phyloP scores from a whole-genome alignment of 2,329 filamentous ascomycete species.

The Pyricularia sp. region DNA sequence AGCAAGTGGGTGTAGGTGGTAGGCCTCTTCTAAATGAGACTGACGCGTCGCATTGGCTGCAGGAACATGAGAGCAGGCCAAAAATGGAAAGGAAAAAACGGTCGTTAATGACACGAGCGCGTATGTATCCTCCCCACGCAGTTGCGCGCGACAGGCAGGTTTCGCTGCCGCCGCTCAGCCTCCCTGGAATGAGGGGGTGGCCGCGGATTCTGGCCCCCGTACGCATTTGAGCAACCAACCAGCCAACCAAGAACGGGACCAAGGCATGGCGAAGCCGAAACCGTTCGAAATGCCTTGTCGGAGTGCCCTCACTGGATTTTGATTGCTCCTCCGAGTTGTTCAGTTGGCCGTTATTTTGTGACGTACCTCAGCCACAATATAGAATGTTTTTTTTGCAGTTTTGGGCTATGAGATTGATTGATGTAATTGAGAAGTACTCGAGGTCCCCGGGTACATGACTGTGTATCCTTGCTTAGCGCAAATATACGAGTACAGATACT shows the following conservation, averaged over 20 bases:
- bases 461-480: not conserved
- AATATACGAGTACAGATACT: not conserved
- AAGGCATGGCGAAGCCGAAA: not conserved
- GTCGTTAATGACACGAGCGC: not conserved
- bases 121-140: not conserved
- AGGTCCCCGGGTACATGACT: not conserved
- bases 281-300: not conserved
- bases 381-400: not conserved
- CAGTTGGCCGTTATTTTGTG: not conserved
- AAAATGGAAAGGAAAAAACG: not conserved
- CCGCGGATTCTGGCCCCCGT: not conserved
- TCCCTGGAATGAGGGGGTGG: not conserved
- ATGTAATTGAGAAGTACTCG: not conserved
- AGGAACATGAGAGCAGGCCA: not conserved
- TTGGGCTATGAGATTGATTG: not conserved
- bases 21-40: not conserved
- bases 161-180: not conserved
- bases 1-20: not conserved
- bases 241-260: not conserved
- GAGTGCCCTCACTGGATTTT: not conserved
- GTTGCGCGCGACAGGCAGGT: not conserved
- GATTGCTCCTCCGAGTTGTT: not conserved
- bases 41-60: not conserved
- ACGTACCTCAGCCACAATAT: not conserved
- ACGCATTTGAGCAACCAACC: not conserved